A percentile compares a stretch with the other conserved stretches of the same genome.
Conservation (phyloP, 352 stramenopile species). For the Globisporangium irregulare region DNA sequence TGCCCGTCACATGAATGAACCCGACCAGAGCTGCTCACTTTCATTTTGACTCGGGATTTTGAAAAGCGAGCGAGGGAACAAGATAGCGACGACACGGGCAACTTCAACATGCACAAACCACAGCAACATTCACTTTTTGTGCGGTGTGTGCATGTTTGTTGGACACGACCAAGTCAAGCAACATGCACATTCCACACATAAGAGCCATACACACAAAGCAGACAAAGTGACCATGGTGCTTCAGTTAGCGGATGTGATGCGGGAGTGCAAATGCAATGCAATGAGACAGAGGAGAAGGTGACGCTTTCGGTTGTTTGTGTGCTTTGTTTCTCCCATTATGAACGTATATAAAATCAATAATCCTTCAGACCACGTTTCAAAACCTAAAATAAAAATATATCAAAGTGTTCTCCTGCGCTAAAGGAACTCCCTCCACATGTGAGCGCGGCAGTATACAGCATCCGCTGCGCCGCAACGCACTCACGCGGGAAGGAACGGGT, state of each 20-base stretch:
- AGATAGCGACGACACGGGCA: neutral
- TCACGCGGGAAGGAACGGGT: neutral
- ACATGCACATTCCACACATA: too few relatives aligned
- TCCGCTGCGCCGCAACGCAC: neutral
- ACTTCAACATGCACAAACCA: neutral
- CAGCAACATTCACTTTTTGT: too few relatives aligned
- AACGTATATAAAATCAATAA: slow-evolving; percentile 9
- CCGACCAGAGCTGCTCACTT: neutral
- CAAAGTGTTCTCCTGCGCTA: slow-evolving; percentile 20
- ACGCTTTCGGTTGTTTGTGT: neutral
- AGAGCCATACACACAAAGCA: too few relatives aligned
- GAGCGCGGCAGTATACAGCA: neutral
- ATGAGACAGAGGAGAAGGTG: too few relatives aligned
- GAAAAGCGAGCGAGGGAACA: neutral
- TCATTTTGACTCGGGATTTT: neutral
- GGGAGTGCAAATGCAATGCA: too few relatives aligned
- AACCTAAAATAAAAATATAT: slow-evolving; percentile 27
- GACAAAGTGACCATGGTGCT: too few relatives aligned
- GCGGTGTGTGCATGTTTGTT: too few relatives aligned
- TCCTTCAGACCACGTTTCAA: slow-evolving; percentile 16
- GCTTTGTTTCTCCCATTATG: slow-evolving; percentile 10
- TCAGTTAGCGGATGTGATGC: too few relatives aligned
- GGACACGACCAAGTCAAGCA: too few relatives aligned
- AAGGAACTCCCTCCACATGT: neutral
- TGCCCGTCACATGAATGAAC: neutral